Evolutionary conservation across 2,329 filamentous ascomycete genomes (phyloP).

Genomic region (Aspergillus quadricinctus): DNA sequence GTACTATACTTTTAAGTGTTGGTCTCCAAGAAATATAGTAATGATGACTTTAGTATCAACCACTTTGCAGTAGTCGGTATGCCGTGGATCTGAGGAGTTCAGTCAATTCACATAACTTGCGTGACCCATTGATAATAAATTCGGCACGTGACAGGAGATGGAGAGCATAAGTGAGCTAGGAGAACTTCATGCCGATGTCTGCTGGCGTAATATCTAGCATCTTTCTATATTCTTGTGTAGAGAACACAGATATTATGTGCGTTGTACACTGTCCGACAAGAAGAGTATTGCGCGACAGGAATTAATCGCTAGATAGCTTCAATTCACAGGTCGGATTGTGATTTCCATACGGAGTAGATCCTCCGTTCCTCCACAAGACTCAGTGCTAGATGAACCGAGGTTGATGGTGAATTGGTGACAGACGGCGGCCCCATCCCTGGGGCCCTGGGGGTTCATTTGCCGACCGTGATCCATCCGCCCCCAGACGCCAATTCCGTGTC

Average conservation of each 20-base stretch:
- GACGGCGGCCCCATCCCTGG: conserved; percentile 4
- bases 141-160: not conserved
- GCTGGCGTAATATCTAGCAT: not conserved
- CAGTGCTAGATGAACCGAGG: conserved; percentile 1
- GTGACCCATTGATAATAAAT: not conserved
- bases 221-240: not conserved
- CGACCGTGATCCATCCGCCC: conserved; percentile 7
- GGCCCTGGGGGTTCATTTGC: conserved; percentile 11
- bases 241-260: not conserved
- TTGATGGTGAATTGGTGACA: conserved; percentile 1
- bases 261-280: not conserved
- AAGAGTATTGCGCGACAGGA: not conserved
- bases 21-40: not conserved
- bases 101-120: not conserved
- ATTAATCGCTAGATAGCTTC: not conserved
- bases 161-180: not conserved
- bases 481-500: conserved; percentile 1
- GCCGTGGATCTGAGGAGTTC: not conserved
- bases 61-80: not conserved
- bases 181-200: not conserved
- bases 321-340: not conserved
- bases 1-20: not conserved
- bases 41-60: not conserved
- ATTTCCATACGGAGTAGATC: not conserved
- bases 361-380: not conserved